These are phyloP conservation scores for Bonnemaisonia californica DNA, from an alignment of 31 red algal species.

Conservation along the genomic window DNA sequence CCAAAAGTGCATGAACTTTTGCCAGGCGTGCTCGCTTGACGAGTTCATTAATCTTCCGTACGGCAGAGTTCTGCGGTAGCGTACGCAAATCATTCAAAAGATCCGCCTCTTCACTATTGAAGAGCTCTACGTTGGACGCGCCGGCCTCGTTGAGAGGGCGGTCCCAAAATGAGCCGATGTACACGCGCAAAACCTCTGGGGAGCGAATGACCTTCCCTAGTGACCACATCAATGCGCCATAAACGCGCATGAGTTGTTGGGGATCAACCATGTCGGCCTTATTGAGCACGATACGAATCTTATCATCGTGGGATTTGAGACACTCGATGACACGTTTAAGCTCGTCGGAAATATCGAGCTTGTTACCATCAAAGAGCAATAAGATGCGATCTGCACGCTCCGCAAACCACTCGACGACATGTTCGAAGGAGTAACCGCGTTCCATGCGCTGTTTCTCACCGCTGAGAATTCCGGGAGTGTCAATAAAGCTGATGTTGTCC, in stretches of 20 bases:
- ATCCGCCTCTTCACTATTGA: conserved; percentile 68
- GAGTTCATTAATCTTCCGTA: conserved; percentile 83
- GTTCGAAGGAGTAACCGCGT: conserved; percentile 79
- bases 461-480: conserved; percentile 85
- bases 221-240: conserved; percentile 90
- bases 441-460: conserved; percentile 84
- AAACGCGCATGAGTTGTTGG: conserved; percentile 87
- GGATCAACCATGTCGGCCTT: conserved; percentile 86
- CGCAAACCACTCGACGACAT: conserved; percentile 89
- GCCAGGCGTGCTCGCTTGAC: conserved; percentile 81
- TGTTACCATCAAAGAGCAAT: conserved; percentile 81
- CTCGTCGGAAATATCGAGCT: conserved; percentile 92
- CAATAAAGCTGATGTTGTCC: conserved; percentile 78
- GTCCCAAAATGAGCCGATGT: conserved; percentile 87
- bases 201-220: conserved; percentile 80
- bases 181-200: conserved; percentile 81
- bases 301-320: conserved; percentile 82
- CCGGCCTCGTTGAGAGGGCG: conserved; percentile 57
- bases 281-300: conserved; percentile 87
- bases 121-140: conserved; percentile 59
- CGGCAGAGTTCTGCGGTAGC: conserved; percentile 74
- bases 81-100: conserved; percentile 71
- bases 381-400: conserved; percentile 79
- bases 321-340: conserved; percentile 83
- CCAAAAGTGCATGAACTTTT: conserved; percentile 74